Evolutionary conservation across 148 eudicot genomes (phyloP), one percentile per base, ranked within the genome.

Genomic region (Cornus kousa): DNA sequence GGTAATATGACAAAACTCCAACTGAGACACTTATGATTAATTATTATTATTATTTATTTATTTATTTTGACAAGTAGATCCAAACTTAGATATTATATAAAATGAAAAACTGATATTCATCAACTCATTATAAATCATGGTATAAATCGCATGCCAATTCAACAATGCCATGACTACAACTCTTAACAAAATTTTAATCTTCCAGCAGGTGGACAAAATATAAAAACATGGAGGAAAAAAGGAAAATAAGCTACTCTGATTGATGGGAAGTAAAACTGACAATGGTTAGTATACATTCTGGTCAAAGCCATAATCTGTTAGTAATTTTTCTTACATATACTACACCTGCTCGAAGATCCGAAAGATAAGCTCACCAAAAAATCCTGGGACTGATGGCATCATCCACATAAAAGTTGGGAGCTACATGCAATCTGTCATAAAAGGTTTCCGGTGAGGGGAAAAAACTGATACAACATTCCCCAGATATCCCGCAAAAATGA

Each of bases 221-320:
- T 1, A 2, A 11, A 53, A 53, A 53, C 59, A 50, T 4, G 57
- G 17, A 53, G 59, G 59, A 53, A 53, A 53, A 3, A 53, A 53
- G 37, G 40, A 87, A 53, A 53, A 16, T 11, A 53, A 53, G 4
- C 59, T 16, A 53, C 17, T 53, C 17, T 89, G 87, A 53, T 53
- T 53, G 59, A 53, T 11, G 14, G 14, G 16, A 17, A 14, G 59
- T 53, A 53, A 53, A 53, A 53, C 17, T 53, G 59, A 11, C 17
- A 7, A 53, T 53, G 59, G 59, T 53, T 53, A 53, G 59, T 16
- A 53, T 53, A 53, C 19, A 53, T 16, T 11, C 19, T 2, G 19
- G 59, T 17, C 2, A 53, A 40, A 69, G 23, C 1, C 33, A 74
- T 12, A 43, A 8, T 23, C 69, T 37, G 13, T 55, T 62, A 12